These are phyloP conservation scores for Saccharomyces hybrid DNA, from an alignment of 1,139 yeast genomes.

Conservation along the genomic window DNA sequence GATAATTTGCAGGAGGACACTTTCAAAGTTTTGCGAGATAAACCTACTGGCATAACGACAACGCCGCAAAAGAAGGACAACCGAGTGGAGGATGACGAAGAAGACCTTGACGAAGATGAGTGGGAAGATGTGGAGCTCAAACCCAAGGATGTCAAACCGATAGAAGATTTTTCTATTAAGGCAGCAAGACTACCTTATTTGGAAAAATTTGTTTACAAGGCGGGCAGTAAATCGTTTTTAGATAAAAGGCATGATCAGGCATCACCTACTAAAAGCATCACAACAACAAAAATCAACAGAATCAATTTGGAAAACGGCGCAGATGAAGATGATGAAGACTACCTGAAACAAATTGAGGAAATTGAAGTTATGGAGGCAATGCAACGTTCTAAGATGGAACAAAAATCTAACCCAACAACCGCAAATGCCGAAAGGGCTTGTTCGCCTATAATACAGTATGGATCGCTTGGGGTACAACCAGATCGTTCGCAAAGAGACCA, in stretches of 20 bases:
- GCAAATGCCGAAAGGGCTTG: neutral
- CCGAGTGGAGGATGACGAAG: constrained; percentile 26
- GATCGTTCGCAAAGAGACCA: neutral
- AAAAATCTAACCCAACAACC: neutral
- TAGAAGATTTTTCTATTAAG: constrained; percentile 33
- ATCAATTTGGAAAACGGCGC: neutral
- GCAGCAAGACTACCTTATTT: constrained; percentile 34
- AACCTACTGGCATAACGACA: neutral
- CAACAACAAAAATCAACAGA: constrained; percentile 4
- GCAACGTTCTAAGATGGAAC: neutral
- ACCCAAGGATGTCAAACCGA: constrained; percentile 19
- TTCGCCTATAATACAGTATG: neutral
- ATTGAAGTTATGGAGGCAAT: constrained; percentile 37
- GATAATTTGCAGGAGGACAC: neutral
- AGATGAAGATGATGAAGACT: constrained; percentile 12
- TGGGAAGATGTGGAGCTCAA: constrained; percentile 55
- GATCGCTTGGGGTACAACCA: neutral
- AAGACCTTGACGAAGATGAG: constrained; percentile 42
- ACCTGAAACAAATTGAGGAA: constrained; percentile 26
- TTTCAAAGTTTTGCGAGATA: neutral
- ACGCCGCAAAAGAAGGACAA: neutral
- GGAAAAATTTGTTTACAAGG: constrained; percentile 7
- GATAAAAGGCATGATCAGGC: constrained; percentile 21
- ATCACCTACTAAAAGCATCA: constrained; percentile 15
- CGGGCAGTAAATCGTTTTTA: constrained; percentile 28